Evolutionary conservation across 495 filamentous ascomycete genomes (phyloP).

Genomic region (Amorphotheca resinae): DNA sequence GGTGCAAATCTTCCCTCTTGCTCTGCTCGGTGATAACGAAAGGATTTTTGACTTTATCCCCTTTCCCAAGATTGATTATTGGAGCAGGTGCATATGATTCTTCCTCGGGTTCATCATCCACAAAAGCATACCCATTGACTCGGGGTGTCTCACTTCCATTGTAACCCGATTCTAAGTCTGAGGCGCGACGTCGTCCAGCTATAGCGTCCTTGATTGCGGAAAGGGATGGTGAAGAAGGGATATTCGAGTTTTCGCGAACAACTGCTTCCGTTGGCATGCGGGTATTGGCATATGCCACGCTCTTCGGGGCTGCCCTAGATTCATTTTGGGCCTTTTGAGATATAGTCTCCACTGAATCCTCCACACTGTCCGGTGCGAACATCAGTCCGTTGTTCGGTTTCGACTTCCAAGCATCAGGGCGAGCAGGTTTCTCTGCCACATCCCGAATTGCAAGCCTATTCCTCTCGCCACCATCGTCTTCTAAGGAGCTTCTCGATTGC

Average conservation of each 20-base stretch:
- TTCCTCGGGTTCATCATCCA: constrained; percentile 59
- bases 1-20: constrained; percentile 70
- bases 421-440: constrained; percentile 58
- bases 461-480: constrained; percentile 38
- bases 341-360: constrained; percentile 52
- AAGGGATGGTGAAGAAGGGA: constrained; percentile 68
- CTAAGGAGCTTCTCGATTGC: constrained; percentile 30
- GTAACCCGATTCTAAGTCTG: constrained; percentile 53
- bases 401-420: constrained; percentile 63
- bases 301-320: constrained; percentile 65
- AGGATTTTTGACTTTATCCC: constrained; percentile 58
- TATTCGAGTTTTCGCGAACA: constrained; percentile 18
- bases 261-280: constrained; percentile 40
- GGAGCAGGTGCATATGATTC: constrained; percentile 16
- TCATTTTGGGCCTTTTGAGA: constrained; percentile 52
- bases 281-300: constrained; percentile 76
- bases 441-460: constrained; percentile 46
- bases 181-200: constrained; percentile 52
- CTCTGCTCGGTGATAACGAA: constrained; percentile 70
- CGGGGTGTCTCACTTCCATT: constrained; percentile 67
- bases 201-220: constrained; percentile 81
- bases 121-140: constrained; percentile 87
- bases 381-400: constrained; percentile 74
- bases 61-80: constrained; percentile 38
- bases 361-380: constrained; percentile 67